Evolutionary conservation across 2,329 filamentous ascomycete genomes (phyloP).

Genomic region (Myriosclerotinia duriaeana): DNA sequence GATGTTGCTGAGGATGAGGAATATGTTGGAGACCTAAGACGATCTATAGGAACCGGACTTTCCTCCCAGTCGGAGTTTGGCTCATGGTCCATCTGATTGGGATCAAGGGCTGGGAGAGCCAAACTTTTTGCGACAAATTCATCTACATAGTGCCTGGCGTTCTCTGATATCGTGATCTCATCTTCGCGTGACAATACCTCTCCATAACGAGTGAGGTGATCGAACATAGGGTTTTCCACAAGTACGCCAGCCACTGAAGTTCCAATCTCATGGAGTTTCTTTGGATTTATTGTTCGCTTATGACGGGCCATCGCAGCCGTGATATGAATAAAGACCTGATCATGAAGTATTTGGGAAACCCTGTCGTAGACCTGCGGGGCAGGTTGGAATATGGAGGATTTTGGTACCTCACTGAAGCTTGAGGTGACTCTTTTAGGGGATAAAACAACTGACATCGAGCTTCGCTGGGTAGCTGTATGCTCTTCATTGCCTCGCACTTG

Average conservation of each 20-base stretch:
- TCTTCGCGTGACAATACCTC: slow-evolving; percentile 10
- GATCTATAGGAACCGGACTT: neutral
- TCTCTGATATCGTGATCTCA: slow-evolving; percentile 20
- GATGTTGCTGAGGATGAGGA: slow-evolving; percentile 3
- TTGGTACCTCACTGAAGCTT: neutral
- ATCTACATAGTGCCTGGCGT: slow-evolving; percentile 17
- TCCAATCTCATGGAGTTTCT: slow-evolving; percentile 20
- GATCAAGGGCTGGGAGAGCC: neutral
- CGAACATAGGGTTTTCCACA: slow-evolving; percentile 9
- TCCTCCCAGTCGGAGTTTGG: neutral
- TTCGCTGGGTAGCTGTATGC: neutral
- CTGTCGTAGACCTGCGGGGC: neutral
- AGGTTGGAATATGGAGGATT: neutral
- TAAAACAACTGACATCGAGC: neutral
- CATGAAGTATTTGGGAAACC: slow-evolving; percentile 7
- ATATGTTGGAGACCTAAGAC: neutral
- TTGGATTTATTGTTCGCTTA: neutral
- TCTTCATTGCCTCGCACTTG: neutral
- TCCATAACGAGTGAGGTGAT: neutral
- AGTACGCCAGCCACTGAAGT: slow-evolving; percentile 16
- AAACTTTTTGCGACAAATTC: slow-evolving; percentile 16
- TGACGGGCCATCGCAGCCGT: slow-evolving; percentile 19
- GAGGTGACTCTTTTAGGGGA: neutral
- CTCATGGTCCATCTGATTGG: neutral
- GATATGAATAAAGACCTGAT: slow-evolving; percentile 19